Evolutionary conservation across 164 flowering plant species (phyloP).

Genomic region (Vitis cinerea): DNA sequence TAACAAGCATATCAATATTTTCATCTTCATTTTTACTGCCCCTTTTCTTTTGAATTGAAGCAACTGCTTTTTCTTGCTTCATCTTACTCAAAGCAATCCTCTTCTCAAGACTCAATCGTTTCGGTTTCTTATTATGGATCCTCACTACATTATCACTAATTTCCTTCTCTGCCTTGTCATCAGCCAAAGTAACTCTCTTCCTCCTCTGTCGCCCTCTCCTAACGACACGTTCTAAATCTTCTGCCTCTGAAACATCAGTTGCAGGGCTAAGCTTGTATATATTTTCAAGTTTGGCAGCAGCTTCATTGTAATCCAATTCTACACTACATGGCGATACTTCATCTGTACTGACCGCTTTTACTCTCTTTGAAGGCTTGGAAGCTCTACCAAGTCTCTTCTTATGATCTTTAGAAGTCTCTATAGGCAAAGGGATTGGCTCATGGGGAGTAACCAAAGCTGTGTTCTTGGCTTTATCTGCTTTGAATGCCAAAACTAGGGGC

Average conservation of each 20-base stretch:
- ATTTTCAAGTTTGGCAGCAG: conserved; percentile 84
- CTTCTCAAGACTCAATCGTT: conserved; percentile 70
- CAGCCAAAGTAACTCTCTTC: conserved; percentile 35
- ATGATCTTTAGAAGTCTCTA: conserved; percentile 42
- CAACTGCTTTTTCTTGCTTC: conserved; percentile 25
- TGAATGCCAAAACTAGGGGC: conserved; percentile 60
- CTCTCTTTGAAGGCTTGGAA: conserved; percentile 41
- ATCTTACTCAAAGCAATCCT: conserved; percentile 59
- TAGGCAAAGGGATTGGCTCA: conserved; percentile 45
- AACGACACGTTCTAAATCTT: conserved; percentile 22
- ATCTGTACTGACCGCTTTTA: conserved; percentile 46
- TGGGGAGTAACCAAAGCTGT: conserved; percentile 40
- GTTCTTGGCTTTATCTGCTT: conserved; percentile 52
- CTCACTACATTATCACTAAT: conserved; percentile 39
- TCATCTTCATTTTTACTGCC: conserved; percentile 30
- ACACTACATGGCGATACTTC: conserved; percentile 41
- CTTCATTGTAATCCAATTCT: conserved; percentile 83
- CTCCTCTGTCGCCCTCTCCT: conserved; percentile 31
- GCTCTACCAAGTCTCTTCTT: conserved; percentile 40
- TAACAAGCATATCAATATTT: conserved; percentile 61
- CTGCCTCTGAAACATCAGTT: conserved; percentile 37
- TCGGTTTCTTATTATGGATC: conserved; percentile 37
- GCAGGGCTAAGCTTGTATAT: conserved; percentile 70
- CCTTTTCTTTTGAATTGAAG: conserved; percentile 17
- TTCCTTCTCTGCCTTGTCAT: conserved; percentile 25